Evolutionary conservation across 148 eudicot genomes (phyloP).

Genomic region (Limonium bicolor): DNA sequence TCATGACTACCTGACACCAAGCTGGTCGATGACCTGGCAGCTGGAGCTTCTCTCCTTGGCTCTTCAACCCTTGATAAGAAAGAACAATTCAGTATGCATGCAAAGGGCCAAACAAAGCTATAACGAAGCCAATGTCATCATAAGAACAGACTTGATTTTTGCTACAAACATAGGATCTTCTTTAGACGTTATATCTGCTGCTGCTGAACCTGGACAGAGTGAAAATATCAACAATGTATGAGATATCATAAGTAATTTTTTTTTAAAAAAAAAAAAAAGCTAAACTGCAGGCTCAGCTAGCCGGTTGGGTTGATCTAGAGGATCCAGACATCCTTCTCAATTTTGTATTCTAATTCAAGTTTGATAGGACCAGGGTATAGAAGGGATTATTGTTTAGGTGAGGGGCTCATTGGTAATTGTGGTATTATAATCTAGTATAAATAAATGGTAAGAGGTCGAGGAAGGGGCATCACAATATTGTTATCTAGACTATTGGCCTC

Average conservation of each 20-base stretch:
- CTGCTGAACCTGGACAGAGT: conserved; percentile 28
- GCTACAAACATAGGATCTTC: conserved; percentile 43
- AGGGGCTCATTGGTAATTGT: too few relatives aligned
- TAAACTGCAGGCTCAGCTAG: neutral
- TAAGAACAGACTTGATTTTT: conserved; percentile 53
- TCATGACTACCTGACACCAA: conserved; percentile 23
- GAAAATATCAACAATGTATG: neutral
- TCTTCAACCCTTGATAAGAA: conserved; percentile 61
- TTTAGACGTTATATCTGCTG: conserved; percentile 35
- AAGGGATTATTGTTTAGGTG: too few relatives aligned
- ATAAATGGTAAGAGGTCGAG: too few relatives aligned
- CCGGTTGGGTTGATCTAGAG: too few relatives aligned
- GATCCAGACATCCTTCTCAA: too few relatives aligned
- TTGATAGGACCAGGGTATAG: too few relatives aligned
- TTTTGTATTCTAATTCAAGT: too few relatives aligned
- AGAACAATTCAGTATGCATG: conserved; percentile 2
- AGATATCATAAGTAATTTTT: neutral
- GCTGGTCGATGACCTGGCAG: conserved; percentile 30
- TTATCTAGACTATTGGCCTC: too few relatives aligned
- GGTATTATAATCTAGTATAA: too few relatives aligned
- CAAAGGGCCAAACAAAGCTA: conserved; percentile 4
- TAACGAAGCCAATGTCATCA: too few relatives aligned
- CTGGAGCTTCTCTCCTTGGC: conserved; percentile 37
- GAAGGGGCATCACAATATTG: too few relatives aligned
- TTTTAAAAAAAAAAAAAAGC: neutral